phyloP scores from a whole-genome alignment of 2,329 filamentous ascomycete species.

The Pseudopithomyces maydicus region DNA sequence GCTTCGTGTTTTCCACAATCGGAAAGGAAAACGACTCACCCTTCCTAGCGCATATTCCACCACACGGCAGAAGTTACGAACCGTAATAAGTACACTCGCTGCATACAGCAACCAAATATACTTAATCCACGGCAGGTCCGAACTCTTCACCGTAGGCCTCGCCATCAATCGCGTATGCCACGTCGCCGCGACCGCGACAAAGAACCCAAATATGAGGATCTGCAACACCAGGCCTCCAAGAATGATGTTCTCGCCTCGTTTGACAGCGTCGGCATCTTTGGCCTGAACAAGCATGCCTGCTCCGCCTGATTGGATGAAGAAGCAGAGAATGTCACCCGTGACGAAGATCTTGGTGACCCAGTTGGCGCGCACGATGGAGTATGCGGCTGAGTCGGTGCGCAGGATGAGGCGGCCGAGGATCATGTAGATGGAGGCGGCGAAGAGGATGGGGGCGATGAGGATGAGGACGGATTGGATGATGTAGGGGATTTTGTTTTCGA shows the following conservation, averaged over 20 bases:
- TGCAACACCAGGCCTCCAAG: constrained; percentile 61
- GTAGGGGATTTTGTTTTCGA: constrained; percentile 37
- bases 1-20: neutral
- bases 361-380: constrained; percentile 46
- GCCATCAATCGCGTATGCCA: constrained; percentile 53
- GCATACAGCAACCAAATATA: constrained; percentile 44
- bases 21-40: constrained; percentile 8
- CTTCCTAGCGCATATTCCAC: constrained; percentile 47
- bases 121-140: constrained; percentile 34
- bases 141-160: constrained; percentile 24
- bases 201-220: constrained; percentile 62
- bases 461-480: constrained; percentile 47
- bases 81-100: constrained; percentile 47
- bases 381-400: constrained; percentile 43
- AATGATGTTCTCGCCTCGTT: constrained; percentile 55
- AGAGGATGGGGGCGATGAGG: constrained; percentile 49
- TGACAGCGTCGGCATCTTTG: constrained; percentile 16
- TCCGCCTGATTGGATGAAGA: constrained; percentile 55
- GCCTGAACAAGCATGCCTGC: constrained; percentile 46
- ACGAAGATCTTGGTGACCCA: constrained; percentile 61
- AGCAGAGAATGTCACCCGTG: constrained; percentile 55
- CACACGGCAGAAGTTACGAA: constrained; percentile 52
- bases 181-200: constrained; percentile 52
- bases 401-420: constrained; percentile 44
- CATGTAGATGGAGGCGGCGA: constrained; percentile 53